These are phyloP conservation scores for Phytopythium chamaehyphon DNA, from an alignment of 352 stramenopile genomes.

Conservation along the genomic window DNA sequence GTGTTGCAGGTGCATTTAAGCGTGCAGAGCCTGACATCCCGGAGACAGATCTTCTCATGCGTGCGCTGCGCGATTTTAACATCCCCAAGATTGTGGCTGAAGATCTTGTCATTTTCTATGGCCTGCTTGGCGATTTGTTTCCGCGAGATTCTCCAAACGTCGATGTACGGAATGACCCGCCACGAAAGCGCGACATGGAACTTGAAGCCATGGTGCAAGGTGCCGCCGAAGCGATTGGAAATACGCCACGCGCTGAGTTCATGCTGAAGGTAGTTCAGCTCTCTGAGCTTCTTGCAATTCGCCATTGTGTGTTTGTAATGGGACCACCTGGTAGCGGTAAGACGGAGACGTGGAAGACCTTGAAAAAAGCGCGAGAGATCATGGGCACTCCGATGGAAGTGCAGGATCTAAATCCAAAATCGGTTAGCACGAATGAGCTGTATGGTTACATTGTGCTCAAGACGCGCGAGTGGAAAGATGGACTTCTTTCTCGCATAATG, in stretches of 20 bases:
- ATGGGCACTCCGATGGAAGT: constrained; percentile 88
- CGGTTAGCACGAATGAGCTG: constrained; percentile 94
- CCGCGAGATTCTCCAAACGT: constrained; percentile 83
- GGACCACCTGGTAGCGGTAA: constrained; percentile 92
- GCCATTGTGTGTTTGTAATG: constrained; percentile 97
- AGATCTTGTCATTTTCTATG: constrained; percentile 95
- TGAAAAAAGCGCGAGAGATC: constrained; percentile 85
- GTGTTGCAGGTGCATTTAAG: constrained; percentile 93
- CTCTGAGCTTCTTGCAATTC: constrained; percentile 92
- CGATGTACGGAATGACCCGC: constrained; percentile 88
- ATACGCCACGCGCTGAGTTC: constrained; percentile 78
- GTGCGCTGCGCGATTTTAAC: constrained; percentile 96
- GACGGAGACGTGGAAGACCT: constrained; percentile 94
- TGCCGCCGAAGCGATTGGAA: constrained; percentile 72
- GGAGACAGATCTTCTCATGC: constrained; percentile 94
- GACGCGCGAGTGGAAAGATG: constrained; percentile 96
- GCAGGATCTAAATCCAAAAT: constrained; percentile 95
- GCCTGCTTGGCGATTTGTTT: constrained; percentile 94
- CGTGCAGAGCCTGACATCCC: constrained; percentile 90
- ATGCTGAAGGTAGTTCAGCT: constrained; percentile 96
- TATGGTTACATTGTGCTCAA: constrained; percentile 96
- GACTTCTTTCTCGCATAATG: constrained; percentile 94
- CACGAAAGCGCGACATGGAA: constrained; percentile 89
- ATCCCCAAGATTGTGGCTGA: constrained; percentile 96
- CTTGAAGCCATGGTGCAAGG: constrained; percentile 90